A percentile compares a stretch with the other conserved stretches of the same genome.
These are phyloP conservation scores for Claviceps sp. DNA, from an alignment of 2,329 filamentous ascomycete species.

Conservation along the genomic window DNA sequence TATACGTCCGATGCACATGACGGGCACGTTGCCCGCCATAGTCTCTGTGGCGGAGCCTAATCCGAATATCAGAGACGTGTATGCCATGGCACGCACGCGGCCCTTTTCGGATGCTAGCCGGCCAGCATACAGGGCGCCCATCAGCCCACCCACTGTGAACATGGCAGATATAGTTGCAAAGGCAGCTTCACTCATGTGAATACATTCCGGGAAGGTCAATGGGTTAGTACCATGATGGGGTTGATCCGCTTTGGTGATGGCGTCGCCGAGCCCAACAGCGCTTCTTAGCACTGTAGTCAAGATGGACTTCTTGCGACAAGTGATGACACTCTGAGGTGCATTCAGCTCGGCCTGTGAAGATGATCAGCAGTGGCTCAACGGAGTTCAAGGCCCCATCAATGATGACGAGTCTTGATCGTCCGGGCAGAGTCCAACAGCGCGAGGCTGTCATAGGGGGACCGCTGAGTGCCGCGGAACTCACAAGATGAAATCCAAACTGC, in stretches of 20 bases:
- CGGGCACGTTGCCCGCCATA: constrained; percentile 49
- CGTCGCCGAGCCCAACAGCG: constrained; percentile 15
- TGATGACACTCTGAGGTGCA: constrained; percentile 85
- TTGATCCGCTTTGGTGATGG: constrained; percentile 10
- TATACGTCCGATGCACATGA: constrained; percentile 62
- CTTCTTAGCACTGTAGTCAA: constrained; percentile 15
- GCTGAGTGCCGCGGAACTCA: constrained; percentile 25
- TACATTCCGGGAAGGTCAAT: constrained; percentile 53
- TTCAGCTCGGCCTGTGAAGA: constrained; percentile 66
- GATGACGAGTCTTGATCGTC: neutral
- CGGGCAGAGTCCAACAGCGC: neutral
- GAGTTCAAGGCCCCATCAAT: neutral
- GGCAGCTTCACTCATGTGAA: constrained; percentile 69
- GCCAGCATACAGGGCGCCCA: constrained; percentile 69
- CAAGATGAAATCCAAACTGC: constrained; percentile 89
- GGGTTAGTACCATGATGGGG: constrained; percentile 8
- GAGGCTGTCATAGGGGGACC: neutral
- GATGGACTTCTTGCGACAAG: constrained; percentile 51
- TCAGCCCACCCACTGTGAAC: constrained; percentile 78
- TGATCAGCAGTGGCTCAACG: neutral
- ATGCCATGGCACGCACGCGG: constrained; percentile 59
- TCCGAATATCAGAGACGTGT: constrained; percentile 65
- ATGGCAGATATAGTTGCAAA: constrained; percentile 82
- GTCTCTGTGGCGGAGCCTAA: constrained; percentile 66
- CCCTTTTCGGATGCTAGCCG: constrained; percentile 68